A percentile compares a stretch with the other conserved stretches of the same genome.
These are phyloP conservation scores for Periglandula ipomoeae DNA, from an alignment of 2,329 filamentous ascomycete genomes.

Conservation along the genomic window DNA sequence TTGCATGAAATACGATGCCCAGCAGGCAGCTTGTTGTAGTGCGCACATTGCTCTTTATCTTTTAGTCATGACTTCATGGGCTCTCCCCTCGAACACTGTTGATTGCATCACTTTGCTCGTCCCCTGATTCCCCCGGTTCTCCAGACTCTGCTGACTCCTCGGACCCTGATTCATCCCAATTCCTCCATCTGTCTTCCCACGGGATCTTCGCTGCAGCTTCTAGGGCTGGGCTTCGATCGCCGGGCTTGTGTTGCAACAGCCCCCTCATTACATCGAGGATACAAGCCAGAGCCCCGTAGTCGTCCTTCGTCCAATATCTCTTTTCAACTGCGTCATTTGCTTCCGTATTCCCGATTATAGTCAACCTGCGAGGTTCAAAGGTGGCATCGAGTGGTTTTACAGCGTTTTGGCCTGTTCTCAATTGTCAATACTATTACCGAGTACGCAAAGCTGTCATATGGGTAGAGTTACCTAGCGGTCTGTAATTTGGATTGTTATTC, in stretches of 20 bases:
- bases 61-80: too few species aligned
- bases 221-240: conserved; percentile 1
- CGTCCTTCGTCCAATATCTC: background rate
- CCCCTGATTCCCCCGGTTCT: too few species aligned
- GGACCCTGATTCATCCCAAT: too few species aligned
- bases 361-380: background rate
- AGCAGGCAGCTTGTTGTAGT: too few species aligned
- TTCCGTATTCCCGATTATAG: background rate
- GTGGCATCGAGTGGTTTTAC: background rate
- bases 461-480: too few species aligned
- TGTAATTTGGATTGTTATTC: background rate
- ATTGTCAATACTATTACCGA: background rate
- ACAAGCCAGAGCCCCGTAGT: conserved; percentile 5
- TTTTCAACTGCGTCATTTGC: background rate
- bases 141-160: too few species aligned
- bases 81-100: too few species aligned
- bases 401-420: background rate
- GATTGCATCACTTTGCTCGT: too few species aligned
- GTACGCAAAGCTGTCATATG: too few species aligned
- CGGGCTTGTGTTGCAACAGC: conserved; percentile 4
- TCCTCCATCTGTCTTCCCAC: conserved; percentile 1
- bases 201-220: background rate
- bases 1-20: too few species aligned
- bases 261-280: conserved; percentile 2
- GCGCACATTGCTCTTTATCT: too few species aligned